Base-by-base conservation (phyloP, 495 filamentous ascomycete genomes). In the Neurospora sp. region DNA sequence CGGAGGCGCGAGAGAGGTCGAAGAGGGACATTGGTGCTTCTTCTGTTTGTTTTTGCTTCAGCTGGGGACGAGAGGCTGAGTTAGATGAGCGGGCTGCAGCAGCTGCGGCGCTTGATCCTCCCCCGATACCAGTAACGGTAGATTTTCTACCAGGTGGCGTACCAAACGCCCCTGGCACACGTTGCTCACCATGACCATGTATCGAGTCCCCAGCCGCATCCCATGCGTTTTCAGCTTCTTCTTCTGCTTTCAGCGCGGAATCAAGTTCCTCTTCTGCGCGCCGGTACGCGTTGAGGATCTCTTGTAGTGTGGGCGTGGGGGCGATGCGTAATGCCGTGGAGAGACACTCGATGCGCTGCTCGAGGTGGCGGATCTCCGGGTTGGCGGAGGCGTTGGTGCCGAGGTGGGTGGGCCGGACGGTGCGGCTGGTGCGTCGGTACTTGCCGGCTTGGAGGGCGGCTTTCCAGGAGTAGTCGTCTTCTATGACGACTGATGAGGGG, bases 21-120 rank as follows among this genome's bases (percentile, higher is more conserved):
- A 99, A 98, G 35, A 98, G 83, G 3, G 93, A 94, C 91, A 98
- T 94, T 0, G 96, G 96, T 40, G 93, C 92, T 77, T 96, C 94
- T 70, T 93, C 91, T 0, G 96, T 96, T 41, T 93, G 92, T 77
- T 96, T 94, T 69, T 93, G 91, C 16, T 78, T 82, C 81, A 71
- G 39, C 39, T 73, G 74, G 16, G 31, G 31, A 31, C 73, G 86
- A 16, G 79, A 73, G 2, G 73, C 71, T 18, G 74, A 69, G 11
- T 65, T 42, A 18, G 27, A 37, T 14, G 69, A 31, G 35, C 69
- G 70, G 69, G 72, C 72, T 12, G 74, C 65, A 69, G 74, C 78
- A 46, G 72, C 80, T 27, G 74, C 75, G 18, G 77, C 78, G 16
- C 53, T 61, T 8, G 53, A 61, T 14, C 53, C 46, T 2, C 10